Evolutionary conservation across 164 flowering plant genomes (phyloP), one percentile per base, ranked within the genome.

Genomic region (Nelumbo lutea): DNA sequence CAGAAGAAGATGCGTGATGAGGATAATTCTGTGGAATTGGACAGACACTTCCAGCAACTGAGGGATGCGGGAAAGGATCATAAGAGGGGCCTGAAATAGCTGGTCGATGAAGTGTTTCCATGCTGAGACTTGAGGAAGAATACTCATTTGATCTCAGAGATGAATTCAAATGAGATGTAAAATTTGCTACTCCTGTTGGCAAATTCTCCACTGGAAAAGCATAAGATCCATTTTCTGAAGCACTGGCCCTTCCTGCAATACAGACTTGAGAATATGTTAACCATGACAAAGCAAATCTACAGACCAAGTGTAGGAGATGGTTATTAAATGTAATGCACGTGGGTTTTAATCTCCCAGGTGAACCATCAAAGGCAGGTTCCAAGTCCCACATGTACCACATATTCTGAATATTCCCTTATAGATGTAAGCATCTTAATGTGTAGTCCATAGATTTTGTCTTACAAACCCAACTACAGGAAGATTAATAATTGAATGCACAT

Each of bases 91-190:
- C 79, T 8, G 80, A 59, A 67, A 59, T 63, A 68, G 79, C 77
- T 8, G 72, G 73, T 59, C 70, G 78, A 71, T 79, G 75, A 56
- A 64, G 76, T 59, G 79, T 40, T 64, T 79, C 85, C 42, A 70
- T 65, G 69, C 59, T 73, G 69, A 67, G 83, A 72, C 73, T 64
- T 41, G 83, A 70, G 57, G 82, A 62, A 48, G 77, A n/a, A 75
- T 74, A 79, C 15, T 80, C 84, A 75, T 44, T 71, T 62, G 86
- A 67, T 68, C 78, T 77, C 43, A 84, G 65, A 3, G 75, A 67
- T 70, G 83, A 68, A 52, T 74, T 81, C 90, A 89, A 86, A 8
- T 76, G 79, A 43, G 87, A 66, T 39, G 74, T 4, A 55, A 67
- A 71, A 58, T 69, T 78, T 52, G 67, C 72, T 15, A 83, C 83